phyloP scores from a whole-genome alignment of 2,329 filamentous ascomycete species.

The Sclerotinia glacialis region DNA sequence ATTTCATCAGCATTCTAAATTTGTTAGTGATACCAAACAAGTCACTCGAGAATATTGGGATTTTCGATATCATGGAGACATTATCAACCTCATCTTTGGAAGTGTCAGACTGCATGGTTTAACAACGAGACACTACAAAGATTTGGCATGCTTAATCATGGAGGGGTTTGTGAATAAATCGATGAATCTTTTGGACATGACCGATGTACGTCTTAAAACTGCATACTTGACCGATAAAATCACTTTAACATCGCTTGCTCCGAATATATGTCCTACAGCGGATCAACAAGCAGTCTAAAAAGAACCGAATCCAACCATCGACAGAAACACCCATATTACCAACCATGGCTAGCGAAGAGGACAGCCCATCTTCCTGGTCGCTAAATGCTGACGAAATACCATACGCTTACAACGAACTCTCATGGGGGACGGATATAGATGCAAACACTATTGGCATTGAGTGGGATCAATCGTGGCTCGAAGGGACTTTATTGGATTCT shows the following conservation, averaged over 20 bases:
- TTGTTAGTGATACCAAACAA: not conserved
- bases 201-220: constrained; percentile 20
- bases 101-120: not conserved
- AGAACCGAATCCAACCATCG: constrained; percentile 12
- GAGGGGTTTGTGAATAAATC: not conserved
- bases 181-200: constrained; percentile 14
- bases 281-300: not conserved
- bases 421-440: not conserved
- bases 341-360: constrained; percentile 3
- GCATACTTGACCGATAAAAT: constrained; percentile 11
- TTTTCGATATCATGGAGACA: not conserved
- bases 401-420: not conserved
- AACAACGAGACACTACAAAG: not conserved
- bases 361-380: not conserved
- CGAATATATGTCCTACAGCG: not conserved
- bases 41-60: not conserved
- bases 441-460: not conserved
- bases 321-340: not conserved
- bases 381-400: not conserved
- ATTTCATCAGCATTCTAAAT: not conserved
- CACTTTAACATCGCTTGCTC: constrained; percentile 8
- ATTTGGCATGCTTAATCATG: not conserved
- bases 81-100: not conserved
- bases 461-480: not conserved
- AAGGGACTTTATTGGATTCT: not conserved